These are phyloP conservation scores for Tolypocladium tundrense DNA, from an alignment of 2,329 filamentous ascomycete genomes.

Conservation along the genomic window DNA sequence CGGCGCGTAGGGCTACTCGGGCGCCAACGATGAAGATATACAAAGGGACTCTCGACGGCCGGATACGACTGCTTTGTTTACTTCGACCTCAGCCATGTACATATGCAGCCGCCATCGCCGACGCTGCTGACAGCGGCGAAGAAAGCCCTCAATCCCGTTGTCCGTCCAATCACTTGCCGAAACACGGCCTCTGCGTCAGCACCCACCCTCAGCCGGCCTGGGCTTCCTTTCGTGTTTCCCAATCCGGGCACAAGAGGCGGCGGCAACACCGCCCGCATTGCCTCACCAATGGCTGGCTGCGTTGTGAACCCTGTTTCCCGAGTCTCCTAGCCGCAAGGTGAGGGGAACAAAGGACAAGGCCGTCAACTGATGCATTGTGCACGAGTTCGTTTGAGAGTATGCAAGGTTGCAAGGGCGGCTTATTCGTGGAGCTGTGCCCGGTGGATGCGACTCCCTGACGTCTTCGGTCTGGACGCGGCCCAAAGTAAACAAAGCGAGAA, in stretches of 20 bases:
- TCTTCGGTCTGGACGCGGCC: neutral
- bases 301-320: neutral
- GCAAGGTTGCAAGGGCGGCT: constrained; percentile 6
- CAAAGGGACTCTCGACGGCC: neutral
- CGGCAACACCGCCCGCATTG: neutral
- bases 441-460: neutral
- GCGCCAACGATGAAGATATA: neutral
- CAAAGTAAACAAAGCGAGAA: constrained; percentile 12
- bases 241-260: constrained; percentile 3
- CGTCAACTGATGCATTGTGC: constrained; percentile 12
- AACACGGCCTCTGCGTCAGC: neutral
- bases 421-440: neutral
- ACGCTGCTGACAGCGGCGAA: neutral
- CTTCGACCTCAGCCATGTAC: neutral
- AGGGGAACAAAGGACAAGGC: constrained; percentile 14
- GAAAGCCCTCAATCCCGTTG: neutral
- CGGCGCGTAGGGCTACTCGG: neutral
- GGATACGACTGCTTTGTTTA: neutral
- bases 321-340: constrained; percentile 13
- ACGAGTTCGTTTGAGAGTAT: constrained; percentile 15
- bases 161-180: neutral
- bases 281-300: neutral
- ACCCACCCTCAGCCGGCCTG: constrained; percentile 1
- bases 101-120: neutral
- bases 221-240: neutral